A percentile compares a stretch with the other conserved stretches of the same genome.
These are phyloP conservation scores for Aspergillus sparsus DNA, from an alignment of 495 filamentous ascomycete species.

Conservation along the genomic window DNA sequence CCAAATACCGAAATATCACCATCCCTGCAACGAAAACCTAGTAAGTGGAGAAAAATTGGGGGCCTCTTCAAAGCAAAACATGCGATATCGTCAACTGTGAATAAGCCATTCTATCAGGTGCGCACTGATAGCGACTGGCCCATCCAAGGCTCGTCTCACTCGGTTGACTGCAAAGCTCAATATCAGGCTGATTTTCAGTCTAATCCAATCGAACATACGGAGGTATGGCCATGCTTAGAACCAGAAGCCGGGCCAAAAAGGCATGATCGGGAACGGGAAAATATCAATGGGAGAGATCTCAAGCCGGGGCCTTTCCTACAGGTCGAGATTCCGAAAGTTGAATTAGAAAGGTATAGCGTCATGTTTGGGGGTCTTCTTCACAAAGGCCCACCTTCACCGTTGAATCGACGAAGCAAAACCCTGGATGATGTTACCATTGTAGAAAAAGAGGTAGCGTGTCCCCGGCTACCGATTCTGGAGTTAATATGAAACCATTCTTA, in stretches of 20 bases:
- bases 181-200: slow-evolving; percentile 5
- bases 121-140: slow-evolving; percentile 15
- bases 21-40: slow-evolving; percentile 43
- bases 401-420: slow-evolving; percentile 69
- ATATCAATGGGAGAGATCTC: background rate
- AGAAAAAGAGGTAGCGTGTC: slow-evolving; percentile 36
- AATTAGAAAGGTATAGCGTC: slow-evolving; percentile 88
- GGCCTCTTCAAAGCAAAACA: slow-evolving; percentile 52
- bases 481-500: slow-evolving; percentile 11
- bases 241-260: slow-evolving; percentile 17
- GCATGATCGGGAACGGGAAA: slow-evolving; percentile 3
- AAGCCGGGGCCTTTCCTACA: slow-evolving; percentile 50
- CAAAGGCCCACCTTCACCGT: slow-evolving; percentile 48
- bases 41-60: slow-evolving; percentile 61
- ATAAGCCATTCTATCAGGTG: slow-evolving; percentile 30
- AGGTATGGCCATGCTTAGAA: slow-evolving; percentile 38
- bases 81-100: slow-evolving; percentile 28
- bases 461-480: background rate
- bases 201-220: slow-evolving; percentile 22
- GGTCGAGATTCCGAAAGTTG: slow-evolving; percentile 76
- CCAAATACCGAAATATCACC: slow-evolving; percentile 19
- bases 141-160: slow-evolving; percentile 24
- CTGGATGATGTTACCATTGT: slow-evolving; percentile 60
- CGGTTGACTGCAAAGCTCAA: slow-evolving; percentile 23
- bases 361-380: slow-evolving; percentile 85